Conservation (phyloP, 2,329 filamentous ascomycete genomes). For the Bipolaris victoriae region DNA sequence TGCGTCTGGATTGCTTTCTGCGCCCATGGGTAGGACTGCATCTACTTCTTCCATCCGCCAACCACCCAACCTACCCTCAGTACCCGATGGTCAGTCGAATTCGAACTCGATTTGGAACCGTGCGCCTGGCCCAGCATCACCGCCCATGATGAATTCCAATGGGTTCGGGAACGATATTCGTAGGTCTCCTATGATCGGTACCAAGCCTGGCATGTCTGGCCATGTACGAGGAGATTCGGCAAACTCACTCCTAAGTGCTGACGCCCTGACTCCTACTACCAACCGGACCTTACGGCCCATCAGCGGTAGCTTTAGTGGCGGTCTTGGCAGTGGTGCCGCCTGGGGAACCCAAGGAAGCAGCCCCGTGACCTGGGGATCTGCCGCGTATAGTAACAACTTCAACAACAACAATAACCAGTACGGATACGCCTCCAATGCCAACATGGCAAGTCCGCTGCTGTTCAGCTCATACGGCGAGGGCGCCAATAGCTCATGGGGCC, state of each 20-base stretch:
- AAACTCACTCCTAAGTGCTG: conserved; percentile 49
- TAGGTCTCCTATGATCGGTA: conserved; percentile 42
- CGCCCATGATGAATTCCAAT: conserved; percentile 29
- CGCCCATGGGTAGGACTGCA: conserved; percentile 43
- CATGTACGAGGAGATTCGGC: conserved; percentile 54
- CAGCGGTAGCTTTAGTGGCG: conserved; percentile 33
- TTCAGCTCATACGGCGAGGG: conserved; percentile 49
- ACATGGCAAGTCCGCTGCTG: conserved; percentile 50
- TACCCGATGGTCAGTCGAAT: conserved; percentile 47
- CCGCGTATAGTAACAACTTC: conserved; percentile 29
- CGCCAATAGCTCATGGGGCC: conserved; percentile 42
- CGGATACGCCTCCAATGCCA: conserved; percentile 28
- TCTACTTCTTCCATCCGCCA: conserved; percentile 47
- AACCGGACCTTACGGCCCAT: conserved; percentile 28
- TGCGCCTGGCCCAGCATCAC: conserved; percentile 41
- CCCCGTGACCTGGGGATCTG: conserved; percentile 34
- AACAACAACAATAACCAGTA: conserved; percentile 29
- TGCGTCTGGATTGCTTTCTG: conserved; percentile 31
- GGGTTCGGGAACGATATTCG: conserved; percentile 26
- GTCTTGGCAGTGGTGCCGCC: conserved; percentile 37
- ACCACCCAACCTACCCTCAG: conserved; percentile 43
- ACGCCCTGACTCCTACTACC: conserved; percentile 23
- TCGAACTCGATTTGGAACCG: conserved; percentile 48
- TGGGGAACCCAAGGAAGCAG: conserved; percentile 40
- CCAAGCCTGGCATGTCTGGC: conserved; percentile 41